Evolutionary conservation across 345 rosid genomes (phyloP).

Genomic region (Hibiscus mutabilis): DNA sequence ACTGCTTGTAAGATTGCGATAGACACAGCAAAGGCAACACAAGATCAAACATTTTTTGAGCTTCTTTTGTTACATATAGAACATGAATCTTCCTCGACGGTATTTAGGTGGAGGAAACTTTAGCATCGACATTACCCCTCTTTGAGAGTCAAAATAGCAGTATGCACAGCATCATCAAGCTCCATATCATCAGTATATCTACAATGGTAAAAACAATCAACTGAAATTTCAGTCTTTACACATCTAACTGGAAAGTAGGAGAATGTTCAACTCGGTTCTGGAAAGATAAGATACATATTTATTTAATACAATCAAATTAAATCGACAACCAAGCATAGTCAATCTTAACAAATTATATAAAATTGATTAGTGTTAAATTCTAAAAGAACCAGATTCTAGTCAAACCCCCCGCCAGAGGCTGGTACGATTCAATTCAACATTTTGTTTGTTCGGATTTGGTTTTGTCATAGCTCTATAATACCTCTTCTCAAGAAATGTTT

Average conservation of each 20-base stretch:
- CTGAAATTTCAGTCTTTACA: background rate
- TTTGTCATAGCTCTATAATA: background rate
- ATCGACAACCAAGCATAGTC: background rate
- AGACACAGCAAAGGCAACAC: background rate
- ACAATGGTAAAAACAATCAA: slow-evolving; percentile 2
- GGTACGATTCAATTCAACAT: too few species aligned
- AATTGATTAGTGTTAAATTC: background rate
- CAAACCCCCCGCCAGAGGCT: background rate
- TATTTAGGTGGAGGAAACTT: background rate
- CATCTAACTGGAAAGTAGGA: background rate
- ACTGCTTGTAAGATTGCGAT: background rate
- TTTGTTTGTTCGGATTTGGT: too few species aligned
- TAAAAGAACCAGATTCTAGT: background rate
- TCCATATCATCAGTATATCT: slow-evolving; percentile 97
- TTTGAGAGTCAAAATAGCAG: slow-evolving; percentile 86
- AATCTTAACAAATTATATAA: background rate
- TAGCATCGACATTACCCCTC: slow-evolving; percentile 52
- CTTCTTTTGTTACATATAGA: background rate
- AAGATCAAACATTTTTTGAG: background rate
- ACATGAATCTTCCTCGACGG: background rate
- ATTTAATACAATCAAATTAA: background rate
- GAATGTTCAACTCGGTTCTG: background rate
- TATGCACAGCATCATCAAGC: slow-evolving; percentile 98
- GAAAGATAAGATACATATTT: background rate
- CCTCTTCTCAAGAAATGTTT: slow-evolving; percentile 95